Evolutionary conservation across 2,329 filamentous ascomycete species (phyloP).

Genomic region (Pseudogymnoascus sp.): DNA sequence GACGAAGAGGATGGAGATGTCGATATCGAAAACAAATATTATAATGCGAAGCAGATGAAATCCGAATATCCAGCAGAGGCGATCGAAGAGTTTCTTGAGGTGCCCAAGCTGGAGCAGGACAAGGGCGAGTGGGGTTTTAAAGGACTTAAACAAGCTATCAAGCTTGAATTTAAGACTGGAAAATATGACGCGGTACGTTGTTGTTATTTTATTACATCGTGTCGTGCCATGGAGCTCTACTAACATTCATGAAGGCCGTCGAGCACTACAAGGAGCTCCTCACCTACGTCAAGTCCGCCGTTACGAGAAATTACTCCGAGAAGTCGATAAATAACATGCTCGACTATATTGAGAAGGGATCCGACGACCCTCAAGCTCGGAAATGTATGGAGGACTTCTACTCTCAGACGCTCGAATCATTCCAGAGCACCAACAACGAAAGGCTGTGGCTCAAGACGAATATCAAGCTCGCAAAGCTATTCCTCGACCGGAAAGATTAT

Average conservation of each 20-base stretch:
- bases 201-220: not conserved
- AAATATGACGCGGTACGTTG: constrained; percentile 65
- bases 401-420: constrained; percentile 83
- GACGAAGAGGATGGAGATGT: constrained; percentile 83
- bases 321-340: constrained; percentile 99
- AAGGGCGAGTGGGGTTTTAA: constrained; percentile 99
- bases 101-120: constrained; percentile 65
- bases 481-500: constrained; percentile 88
- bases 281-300: constrained; percentile 93
- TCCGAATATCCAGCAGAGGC: constrained; percentile 76
- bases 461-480: constrained; percentile 87
- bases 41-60: constrained; percentile 98
- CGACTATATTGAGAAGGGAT: constrained; percentile 90
- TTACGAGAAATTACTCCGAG: constrained; percentile 96
- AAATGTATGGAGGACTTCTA: constrained; percentile 92
- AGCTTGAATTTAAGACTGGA: constrained; percentile 89
- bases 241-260: constrained; percentile 52
- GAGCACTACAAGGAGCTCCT: constrained; percentile 91
- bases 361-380: constrained; percentile 59
- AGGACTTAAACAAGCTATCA: constrained; percentile 94
- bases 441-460: constrained; percentile 96
- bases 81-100: constrained; percentile 83
- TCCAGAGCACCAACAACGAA: constrained; percentile 97
- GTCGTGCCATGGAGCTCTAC: not conserved
- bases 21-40: constrained; percentile 98